Evolutionary conservation across 176 grass and related monocot genomes (phyloP).

Genomic region (Lolium multiflorum): DNA sequence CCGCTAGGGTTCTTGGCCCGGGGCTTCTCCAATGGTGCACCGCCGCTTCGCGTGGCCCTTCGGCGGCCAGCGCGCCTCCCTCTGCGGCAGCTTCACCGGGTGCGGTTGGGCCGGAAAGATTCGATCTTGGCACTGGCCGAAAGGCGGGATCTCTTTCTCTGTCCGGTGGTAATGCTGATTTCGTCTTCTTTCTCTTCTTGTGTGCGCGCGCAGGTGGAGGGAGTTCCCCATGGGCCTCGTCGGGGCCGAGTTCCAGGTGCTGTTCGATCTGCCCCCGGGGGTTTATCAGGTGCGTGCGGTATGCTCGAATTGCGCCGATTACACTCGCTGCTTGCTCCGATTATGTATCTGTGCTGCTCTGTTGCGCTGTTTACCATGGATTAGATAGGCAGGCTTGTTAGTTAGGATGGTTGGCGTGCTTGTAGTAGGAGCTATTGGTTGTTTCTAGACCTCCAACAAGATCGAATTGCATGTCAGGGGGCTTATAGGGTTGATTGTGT

Average conservation of each 20-base stretch:
- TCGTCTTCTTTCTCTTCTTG: background rate
- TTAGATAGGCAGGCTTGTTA: background rate
- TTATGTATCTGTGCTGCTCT: background rate
- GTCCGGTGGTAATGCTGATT: constrained; percentile 40
- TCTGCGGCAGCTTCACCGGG: constrained; percentile 67
- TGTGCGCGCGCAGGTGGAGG: constrained; percentile 46
- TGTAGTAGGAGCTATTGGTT: background rate
- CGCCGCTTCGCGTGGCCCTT: constrained; percentile 64
- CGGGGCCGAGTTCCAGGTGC: constrained; percentile 56
- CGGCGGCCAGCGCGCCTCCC: constrained; percentile 49
- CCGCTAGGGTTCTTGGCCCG: constrained; percentile 55
- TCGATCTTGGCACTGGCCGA: constrained; percentile 4
- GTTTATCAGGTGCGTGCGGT: constrained; percentile 63
- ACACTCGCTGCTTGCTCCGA: background rate
- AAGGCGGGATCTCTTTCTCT: constrained; percentile 13
- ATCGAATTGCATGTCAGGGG: constrained; percentile 6
- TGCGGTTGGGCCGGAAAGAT: constrained; percentile 41
- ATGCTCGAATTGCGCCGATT: constrained; percentile 21
- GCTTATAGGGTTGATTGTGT: background rate
- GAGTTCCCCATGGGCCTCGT: constrained; percentile 54
- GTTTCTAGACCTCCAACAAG: background rate
- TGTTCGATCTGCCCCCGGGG: constrained; percentile 65
- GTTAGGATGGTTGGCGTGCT: background rate
- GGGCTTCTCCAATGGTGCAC: constrained; percentile 55
- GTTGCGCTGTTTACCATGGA: background rate